Conservation (phyloP, 2,329 filamentous ascomycete genomes). For the Alternaria sp. region DNA sequence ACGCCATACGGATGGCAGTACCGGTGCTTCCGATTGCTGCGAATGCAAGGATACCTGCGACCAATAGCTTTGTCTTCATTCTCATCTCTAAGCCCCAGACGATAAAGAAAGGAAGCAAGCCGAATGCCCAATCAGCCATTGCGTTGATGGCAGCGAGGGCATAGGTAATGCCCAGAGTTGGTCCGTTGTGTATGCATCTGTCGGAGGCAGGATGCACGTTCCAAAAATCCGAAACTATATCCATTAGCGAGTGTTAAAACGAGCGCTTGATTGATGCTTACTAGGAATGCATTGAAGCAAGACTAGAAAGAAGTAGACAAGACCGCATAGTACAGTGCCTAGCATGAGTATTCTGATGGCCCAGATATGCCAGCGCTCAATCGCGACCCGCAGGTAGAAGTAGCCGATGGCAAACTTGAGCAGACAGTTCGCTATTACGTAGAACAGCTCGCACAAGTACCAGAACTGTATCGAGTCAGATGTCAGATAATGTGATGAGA, state of each 20-base stretch:
- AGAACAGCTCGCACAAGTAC: slow-evolving; percentile 65
- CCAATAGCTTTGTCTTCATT: slow-evolving; percentile 57
- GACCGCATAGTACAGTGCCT: slow-evolving; percentile 54
- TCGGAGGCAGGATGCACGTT: slow-evolving; percentile 47
- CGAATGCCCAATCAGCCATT: slow-evolving; percentile 43
- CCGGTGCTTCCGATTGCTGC: slow-evolving; percentile 58
- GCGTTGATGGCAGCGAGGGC: slow-evolving; percentile 38
- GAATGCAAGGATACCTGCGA: slow-evolving; percentile 62
- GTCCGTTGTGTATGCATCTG: slow-evolving; percentile 52
- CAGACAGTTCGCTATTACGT: slow-evolving; percentile 56
- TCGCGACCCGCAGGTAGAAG: slow-evolving; percentile 61
- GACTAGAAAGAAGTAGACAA: slow-evolving; percentile 59
- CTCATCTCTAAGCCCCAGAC: slow-evolving; percentile 64
- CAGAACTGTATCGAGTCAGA: slow-evolving; percentile 50
- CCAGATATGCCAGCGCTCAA: slow-evolving; percentile 53
- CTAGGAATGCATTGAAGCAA: slow-evolving; percentile 61
- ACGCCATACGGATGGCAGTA: slow-evolving; percentile 56
- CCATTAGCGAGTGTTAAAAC: slow-evolving; percentile 1
- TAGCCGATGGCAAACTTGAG: slow-evolving; percentile 61
- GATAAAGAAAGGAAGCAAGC: slow-evolving; percentile 54
- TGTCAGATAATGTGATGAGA: neutral
- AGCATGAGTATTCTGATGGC: slow-evolving; percentile 57
- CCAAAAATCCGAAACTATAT: slow-evolving; percentile 58
- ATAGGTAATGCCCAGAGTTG: slow-evolving; percentile 61
- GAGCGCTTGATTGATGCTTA: slow-evolving; percentile 1